Percentiles rank a stretch among this genome's conserved stretches.
These are phyloP conservation scores for Boletales sp. DNA, from an alignment of 768 basidiomycete species.

Conservation along the genomic window DNA sequence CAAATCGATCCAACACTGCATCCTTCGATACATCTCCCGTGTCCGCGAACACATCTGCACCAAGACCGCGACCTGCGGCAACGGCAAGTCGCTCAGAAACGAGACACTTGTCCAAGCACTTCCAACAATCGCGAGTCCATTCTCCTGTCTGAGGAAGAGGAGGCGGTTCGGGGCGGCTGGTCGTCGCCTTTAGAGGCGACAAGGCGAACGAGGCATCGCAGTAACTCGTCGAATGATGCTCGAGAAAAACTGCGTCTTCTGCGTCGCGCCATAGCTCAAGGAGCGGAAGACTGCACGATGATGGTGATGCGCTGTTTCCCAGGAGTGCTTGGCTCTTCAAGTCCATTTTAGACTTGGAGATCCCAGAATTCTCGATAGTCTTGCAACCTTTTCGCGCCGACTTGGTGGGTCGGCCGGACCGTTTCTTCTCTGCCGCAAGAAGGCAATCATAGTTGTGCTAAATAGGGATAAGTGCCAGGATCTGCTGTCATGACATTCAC, in stretches of 20 bases:
- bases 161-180: background rate
- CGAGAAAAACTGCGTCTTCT: conserved; percentile 28
- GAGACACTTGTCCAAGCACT: conserved; percentile 71
- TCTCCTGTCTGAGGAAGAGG: conserved; percentile 19
- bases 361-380: conserved; percentile 28
- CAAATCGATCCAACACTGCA: conserved; percentile 60
- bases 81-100: conserved; percentile 62
- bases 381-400: conserved; percentile 38
- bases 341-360: conserved; percentile 24
- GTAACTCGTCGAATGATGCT: conserved; percentile 20
- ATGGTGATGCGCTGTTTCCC: conserved; percentile 17
- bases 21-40: conserved; percentile 52
- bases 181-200: conserved; percentile 13
- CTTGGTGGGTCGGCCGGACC: conserved; percentile 29
- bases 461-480: background rate
- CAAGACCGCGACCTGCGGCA: conserved; percentile 29
- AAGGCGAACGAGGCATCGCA: conserved; percentile 13
- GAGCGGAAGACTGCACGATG: conserved; percentile 32
- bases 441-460: conserved; percentile 88
- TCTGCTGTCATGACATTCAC: conserved; percentile 15
- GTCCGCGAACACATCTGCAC: conserved; percentile 42
- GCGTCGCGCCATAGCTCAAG: conserved; percentile 29
- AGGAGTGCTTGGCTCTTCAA: conserved; percentile 6
- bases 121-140: conserved; percentile 83
- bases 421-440: conserved; percentile 31